Conservation (phyloP, 2,329 filamentous ascomycete species). For the Calonectria montana region DNA sequence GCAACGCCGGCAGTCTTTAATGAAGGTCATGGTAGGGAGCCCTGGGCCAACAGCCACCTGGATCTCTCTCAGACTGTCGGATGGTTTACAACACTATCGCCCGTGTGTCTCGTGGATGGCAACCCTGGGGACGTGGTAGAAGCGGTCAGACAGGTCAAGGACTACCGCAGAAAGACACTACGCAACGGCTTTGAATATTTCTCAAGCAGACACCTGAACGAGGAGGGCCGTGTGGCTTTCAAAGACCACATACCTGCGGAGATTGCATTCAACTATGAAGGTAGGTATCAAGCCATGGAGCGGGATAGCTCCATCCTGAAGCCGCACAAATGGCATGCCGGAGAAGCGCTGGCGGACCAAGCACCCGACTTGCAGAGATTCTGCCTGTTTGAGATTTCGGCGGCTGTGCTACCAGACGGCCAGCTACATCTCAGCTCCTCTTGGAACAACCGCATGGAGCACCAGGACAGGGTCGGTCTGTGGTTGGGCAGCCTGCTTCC, state of each 20-base stretch:
- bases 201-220: not conserved
- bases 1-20: not conserved
- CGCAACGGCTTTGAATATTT: not conserved
- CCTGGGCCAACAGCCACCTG: not conserved
- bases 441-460: not conserved
- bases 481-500: not conserved
- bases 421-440: not conserved
- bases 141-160: not conserved
- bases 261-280: not conserved
- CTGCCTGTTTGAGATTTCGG: not conserved
- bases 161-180: not conserved
- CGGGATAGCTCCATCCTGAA: not conserved
- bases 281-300: not conserved
- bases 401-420: not conserved
- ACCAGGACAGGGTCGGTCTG: not conserved
- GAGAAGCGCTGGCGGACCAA: not conserved
- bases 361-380: not conserved
- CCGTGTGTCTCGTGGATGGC: not conserved
- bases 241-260: not conserved
- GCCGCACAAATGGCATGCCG: not conserved
- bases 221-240: not conserved
- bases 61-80: not conserved
- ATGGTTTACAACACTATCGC: not conserved
- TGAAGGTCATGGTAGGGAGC: not conserved
- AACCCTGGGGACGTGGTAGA: not conserved